A percentile compares a stretch with the other conserved stretches of the same genome.
phyloP scores from a whole-genome alignment of 176 grass and related monocot genomes.

The Raddia guianensis region DNA sequence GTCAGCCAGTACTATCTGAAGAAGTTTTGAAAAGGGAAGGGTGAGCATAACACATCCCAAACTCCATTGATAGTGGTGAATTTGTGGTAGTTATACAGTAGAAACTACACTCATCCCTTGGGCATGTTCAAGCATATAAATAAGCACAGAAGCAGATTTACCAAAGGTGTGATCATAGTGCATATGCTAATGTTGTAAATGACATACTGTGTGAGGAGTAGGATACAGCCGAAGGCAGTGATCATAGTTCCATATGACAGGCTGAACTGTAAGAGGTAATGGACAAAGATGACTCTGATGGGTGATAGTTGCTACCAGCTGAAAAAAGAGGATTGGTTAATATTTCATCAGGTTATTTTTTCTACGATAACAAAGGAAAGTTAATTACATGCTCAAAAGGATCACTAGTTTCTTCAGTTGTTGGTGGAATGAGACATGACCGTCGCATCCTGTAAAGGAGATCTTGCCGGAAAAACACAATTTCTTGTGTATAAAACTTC shows the following conservation, averaged over 20 bases:
- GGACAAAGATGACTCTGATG: conserved; percentile 99
- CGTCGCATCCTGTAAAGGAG: conserved; percentile 94
- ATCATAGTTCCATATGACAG: conserved; percentile 99
- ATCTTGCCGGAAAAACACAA: conserved; percentile 96
- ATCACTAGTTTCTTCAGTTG: conserved; percentile 86
- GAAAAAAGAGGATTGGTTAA: conserved; percentile 42
- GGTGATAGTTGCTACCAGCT: conserved; percentile 94
- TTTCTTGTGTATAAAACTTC: conserved; percentile 98
- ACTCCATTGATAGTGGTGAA: background rate
- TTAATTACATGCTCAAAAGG: conserved; percentile 80
- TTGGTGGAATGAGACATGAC: conserved; percentile 77
- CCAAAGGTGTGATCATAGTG: conserved; percentile 3
- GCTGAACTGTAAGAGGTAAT: conserved; percentile 89
- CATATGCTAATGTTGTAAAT: conserved; percentile 28
- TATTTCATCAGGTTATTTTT: background rate
- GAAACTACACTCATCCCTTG: background rate
- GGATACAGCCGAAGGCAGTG: conserved; percentile 93
- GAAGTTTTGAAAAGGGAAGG: conserved; percentile 35
- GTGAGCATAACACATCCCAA: conserved; percentile 34
- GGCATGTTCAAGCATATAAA: conserved; percentile 31
- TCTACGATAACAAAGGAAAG: background rate
- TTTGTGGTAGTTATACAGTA: background rate
- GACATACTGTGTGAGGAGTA: conserved; percentile 80
- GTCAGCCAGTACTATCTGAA: conserved; percentile 92
- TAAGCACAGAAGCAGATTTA: conserved; percentile 33